Base-by-base conservation (phyloP, 495 filamentous ascomycete genomes). In the Xylaria acuta region DNA sequence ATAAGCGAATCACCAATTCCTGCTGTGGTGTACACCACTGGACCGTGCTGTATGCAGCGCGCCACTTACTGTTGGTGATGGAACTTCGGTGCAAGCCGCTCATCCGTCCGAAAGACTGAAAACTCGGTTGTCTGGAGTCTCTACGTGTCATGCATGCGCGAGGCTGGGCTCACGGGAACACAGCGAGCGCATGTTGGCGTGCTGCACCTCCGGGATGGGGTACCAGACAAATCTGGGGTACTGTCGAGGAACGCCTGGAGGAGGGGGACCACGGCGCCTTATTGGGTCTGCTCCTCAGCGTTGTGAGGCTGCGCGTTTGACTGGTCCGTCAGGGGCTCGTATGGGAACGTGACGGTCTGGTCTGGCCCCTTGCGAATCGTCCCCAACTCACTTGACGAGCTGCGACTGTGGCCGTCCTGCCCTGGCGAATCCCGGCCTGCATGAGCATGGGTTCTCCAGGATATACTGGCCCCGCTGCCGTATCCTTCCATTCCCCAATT, bases 131-230 rank as follows among this genome's bases (percentile, higher is more conserved):
- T 63, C 59, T 32, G 63, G 38, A 64, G 58, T 38, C 40, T 41
- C 40, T 25, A 67, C 65, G 65, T 67, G 65, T 67, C 65, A 56
- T 67, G 65, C 65, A 67, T 56, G 47, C 49, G 49, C 36, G 25
- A 40, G 45, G 65, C 65, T 56, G 47, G 47, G 49, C 49, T 67
- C 36, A 67, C 65, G 47, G 65, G 34, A 67, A 56, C 65, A 56
- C 12, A 38, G 64, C 62, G 62, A 66, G 43, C 18, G 30, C 40
- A 54, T 27, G 65, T 67, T 36, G 65, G 65, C 65, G 43, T 41
- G 45, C 65, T 67, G 65, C 47, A 43, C 65, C 47, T 41, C 65
- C 47, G 65, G n/a, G 47, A 54, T 47, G 32, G 65, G n/a, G 36
- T 14, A 43, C 49, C 47, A 56, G 47, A 36, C 49, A 53, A 67